These are phyloP conservation scores for Sporothrix curviconia DNA, from an alignment of 2,329 filamentous ascomycete species.

Conservation along the genomic window DNA sequence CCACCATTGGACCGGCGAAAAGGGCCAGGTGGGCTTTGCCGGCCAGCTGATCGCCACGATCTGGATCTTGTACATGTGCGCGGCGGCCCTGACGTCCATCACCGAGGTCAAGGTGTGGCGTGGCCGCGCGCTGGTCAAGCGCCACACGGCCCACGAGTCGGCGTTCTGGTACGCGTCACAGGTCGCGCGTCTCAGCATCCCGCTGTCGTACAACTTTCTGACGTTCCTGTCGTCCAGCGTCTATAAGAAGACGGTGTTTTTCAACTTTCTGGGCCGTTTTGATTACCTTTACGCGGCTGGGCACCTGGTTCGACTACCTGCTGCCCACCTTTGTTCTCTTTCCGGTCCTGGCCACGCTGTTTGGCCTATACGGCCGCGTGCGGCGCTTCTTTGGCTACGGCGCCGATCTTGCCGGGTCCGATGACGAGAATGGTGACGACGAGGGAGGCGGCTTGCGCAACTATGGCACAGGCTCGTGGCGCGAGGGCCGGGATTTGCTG, in stretches of 20 bases:
- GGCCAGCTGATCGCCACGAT: slow-evolving; percentile 76
- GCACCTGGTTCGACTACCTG: slow-evolving; percentile 76
- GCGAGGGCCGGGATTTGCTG: slow-evolving; percentile 85
- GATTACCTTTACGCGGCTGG: slow-evolving; percentile 76
- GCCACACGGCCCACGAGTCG: slow-evolving; percentile 87
- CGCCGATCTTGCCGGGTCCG: slow-evolving; percentile 63
- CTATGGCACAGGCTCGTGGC: slow-evolving; percentile 78
- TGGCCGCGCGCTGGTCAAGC: slow-evolving; percentile 78
- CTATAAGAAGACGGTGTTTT: slow-evolving; percentile 76
- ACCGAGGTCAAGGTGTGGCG: slow-evolving; percentile 97
- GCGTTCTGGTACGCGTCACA: slow-evolving; percentile 95
- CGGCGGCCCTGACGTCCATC: slow-evolving; percentile 78
- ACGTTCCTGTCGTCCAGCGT: slow-evolving; percentile 73
- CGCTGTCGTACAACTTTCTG: slow-evolving; percentile 91
- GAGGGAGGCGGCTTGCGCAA: slow-evolving; percentile 51
- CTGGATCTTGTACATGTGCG: slow-evolving; percentile 96
- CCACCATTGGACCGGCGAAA: slow-evolving; percentile 66
- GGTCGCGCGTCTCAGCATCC: slow-evolving; percentile 86
- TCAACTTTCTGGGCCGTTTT: slow-evolving; percentile 72
- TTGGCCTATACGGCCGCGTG: slow-evolving; percentile 81
- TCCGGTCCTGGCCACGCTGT: slow-evolving; percentile 77
- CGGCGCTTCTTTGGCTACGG: slow-evolving; percentile 70
- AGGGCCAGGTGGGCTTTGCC: slow-evolving; percentile 73
- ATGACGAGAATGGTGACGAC: slow-evolving; percentile 60
- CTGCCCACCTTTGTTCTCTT: slow-evolving; percentile 85